A percentile compares a stretch with the other conserved stretches of the same genome.
These are phyloP conservation scores for Starmerella sp. DNA, from an alignment of 805 yeast genomes.

Conservation along the genomic window DNA sequence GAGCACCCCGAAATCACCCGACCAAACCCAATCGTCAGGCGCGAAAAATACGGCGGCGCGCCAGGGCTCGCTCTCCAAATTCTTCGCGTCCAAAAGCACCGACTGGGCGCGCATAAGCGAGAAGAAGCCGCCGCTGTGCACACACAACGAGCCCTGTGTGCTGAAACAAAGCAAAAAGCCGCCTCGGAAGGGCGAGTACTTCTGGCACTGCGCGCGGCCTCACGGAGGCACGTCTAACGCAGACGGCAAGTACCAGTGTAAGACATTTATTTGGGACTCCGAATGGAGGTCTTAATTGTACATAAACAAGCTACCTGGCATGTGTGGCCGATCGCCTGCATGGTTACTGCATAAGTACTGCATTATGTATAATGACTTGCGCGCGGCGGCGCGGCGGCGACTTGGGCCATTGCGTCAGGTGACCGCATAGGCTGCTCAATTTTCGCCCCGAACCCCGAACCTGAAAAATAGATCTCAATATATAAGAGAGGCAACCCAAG, in stretches of 20 bases:
- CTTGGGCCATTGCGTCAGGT: not conserved
- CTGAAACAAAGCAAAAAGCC: conserved; percentile 25
- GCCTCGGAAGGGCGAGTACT: conserved; percentile 30
- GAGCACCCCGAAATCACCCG: no score
- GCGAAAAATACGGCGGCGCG: not conserved
- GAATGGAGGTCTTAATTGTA: not conserved
- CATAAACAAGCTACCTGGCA: not conserved
- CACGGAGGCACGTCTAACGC: conserved; percentile 20
- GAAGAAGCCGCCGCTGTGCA: conserved; percentile 13
- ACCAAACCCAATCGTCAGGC: no score
- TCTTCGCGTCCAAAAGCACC: conserved; percentile 5
- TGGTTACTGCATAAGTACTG: conserved; percentile 3
- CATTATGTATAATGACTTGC: not conserved
- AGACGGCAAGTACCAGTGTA: conserved; percentile 24
- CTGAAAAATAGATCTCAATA: not conserved
- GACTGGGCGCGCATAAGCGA: conserved; percentile 6
- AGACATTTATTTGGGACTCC: conserved; percentile 29
- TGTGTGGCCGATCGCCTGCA: not conserved
- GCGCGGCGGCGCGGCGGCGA: not conserved
- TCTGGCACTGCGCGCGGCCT: conserved; percentile 32
- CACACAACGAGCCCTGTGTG: conserved; percentile 30
- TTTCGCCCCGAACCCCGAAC: not conserved
- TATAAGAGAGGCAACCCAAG: not conserved
- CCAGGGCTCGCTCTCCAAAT: conserved; percentile 4
- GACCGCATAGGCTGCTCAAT: not conserved